Evolutionary conservation across 129 eudicot genomes (phyloP).

Genomic region (Flaveria trinervia): DNA sequence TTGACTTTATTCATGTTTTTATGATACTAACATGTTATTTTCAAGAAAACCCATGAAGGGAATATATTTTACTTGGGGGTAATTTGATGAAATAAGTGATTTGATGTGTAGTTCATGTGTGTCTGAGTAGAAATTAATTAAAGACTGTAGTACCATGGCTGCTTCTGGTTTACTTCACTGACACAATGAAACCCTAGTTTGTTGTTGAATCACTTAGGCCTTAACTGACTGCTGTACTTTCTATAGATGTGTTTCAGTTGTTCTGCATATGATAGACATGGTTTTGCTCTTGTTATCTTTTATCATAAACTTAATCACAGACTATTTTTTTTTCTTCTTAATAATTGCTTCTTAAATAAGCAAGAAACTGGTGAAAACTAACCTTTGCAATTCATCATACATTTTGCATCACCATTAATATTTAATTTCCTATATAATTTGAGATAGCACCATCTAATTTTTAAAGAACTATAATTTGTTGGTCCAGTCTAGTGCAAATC

Average conservation of each 20-base stretch:
- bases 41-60: neutral
- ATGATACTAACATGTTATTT: neutral
- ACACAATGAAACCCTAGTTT: slow-evolving; percentile 13
- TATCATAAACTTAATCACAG: too few relatives aligned
- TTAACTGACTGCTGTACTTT: neutral
- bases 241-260: neutral
- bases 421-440: too few relatives aligned
- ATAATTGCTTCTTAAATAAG: neutral
- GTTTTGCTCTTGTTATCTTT: neutral
- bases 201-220: neutral
- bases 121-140: neutral
- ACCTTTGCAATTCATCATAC: neutral
- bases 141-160: neutral
- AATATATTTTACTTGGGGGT: neutral
- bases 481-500: too few relatives aligned
- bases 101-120: slow-evolving; percentile 8
- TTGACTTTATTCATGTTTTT: neutral
- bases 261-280: neutral
- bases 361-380: neutral
- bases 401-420: neutral
- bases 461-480: too few relatives aligned
- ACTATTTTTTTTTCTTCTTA: neutral
- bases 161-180: slow-evolving; percentile 7
- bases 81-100: neutral
- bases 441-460: too few relatives aligned